Percentiles rank a stretch among this genome's conserved stretches.
Conservation (phyloP, 2,329 filamentous ascomycete genomes). For the Dactylonectria estremocensis region DNA sequence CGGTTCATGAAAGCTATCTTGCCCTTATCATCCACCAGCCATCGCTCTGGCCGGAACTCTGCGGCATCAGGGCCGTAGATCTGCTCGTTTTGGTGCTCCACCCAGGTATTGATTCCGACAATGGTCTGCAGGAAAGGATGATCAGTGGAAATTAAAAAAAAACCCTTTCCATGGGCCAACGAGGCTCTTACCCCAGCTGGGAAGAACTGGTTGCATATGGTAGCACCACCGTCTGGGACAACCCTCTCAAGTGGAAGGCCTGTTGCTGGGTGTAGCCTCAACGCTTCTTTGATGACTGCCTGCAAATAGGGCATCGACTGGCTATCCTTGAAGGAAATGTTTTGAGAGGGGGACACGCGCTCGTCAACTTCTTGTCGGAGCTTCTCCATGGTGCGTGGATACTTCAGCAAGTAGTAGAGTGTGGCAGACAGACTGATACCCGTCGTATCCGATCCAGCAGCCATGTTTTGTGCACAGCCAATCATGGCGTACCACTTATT, state of each 20-base stretch:
- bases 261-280: slow-evolving; percentile 65
- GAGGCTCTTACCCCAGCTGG: slow-evolving; percentile 46
- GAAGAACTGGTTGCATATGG: slow-evolving; percentile 55
- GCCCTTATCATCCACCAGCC: slow-evolving; percentile 50
- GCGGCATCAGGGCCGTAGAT: slow-evolving; percentile 53
- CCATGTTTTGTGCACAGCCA: slow-evolving; percentile 53
- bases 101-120: slow-evolving; percentile 56
- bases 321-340: slow-evolving; percentile 56
- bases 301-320: slow-evolving; percentile 67
- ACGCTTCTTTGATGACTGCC: slow-evolving; percentile 63
- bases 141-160: neutral
- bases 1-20: slow-evolving; percentile 49
- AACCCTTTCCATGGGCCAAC: neutral
- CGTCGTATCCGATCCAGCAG: slow-evolving; percentile 62
- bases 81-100: slow-evolving; percentile 49
- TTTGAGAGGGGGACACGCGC: slow-evolving; percentile 36
- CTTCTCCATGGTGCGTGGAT: slow-evolving; percentile 38
- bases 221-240: slow-evolving; percentile 57
- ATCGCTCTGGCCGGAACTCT: slow-evolving; percentile 58
- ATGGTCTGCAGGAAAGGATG: slow-evolving; percentile 40
- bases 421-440: slow-evolving; percentile 62
- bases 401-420: slow-evolving; percentile 60
- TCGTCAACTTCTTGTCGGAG: slow-evolving; percentile 45
- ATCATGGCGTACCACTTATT: slow-evolving; percentile 54
- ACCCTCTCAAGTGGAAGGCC: slow-evolving; percentile 64